phyloP scores from a whole-genome alignment of 129 eudicot genomes.

The Heracleum sosnowskyi region DNA sequence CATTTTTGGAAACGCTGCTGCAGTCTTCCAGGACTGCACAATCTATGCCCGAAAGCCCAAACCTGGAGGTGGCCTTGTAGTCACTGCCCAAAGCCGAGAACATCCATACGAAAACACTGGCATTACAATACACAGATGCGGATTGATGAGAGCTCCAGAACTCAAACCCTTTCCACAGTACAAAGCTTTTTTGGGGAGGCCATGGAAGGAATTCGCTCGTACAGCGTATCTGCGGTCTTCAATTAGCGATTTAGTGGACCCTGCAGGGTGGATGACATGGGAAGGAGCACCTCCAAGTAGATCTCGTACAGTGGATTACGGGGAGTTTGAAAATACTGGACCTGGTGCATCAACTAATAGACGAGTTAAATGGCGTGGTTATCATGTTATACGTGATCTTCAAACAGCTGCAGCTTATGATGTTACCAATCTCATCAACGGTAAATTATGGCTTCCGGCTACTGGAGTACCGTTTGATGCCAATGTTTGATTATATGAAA shows the following conservation, averaged over 20 bases:
- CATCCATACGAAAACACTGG: background rate
- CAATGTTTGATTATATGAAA: background rate
- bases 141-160: background rate
- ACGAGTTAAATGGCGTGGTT: background rate
- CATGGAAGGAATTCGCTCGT: background rate
- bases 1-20: background rate
- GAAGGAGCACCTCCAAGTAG: background rate
- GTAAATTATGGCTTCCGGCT: background rate
- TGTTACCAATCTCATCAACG: background rate
- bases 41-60: background rate
- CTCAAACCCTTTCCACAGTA: background rate
- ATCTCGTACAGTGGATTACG: background rate
- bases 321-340: background rate
- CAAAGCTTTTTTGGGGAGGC: slow-evolving; percentile 2
- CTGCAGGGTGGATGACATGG: background rate
- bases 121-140: background rate
- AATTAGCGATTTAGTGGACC: background rate
- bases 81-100: background rate
- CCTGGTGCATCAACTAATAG: background rate
- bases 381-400: background rate
- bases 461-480: background rate
- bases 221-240: background rate
- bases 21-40: background rate
- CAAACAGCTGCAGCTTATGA: background rate
- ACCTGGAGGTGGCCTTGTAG: background rate